A percentile compares a stretch with the other conserved stretches of the same genome.
These are phyloP conservation scores for Umbilicus rupestris DNA, from an alignment of 164 flowering plant genomes.

Conservation along the genomic window DNA sequence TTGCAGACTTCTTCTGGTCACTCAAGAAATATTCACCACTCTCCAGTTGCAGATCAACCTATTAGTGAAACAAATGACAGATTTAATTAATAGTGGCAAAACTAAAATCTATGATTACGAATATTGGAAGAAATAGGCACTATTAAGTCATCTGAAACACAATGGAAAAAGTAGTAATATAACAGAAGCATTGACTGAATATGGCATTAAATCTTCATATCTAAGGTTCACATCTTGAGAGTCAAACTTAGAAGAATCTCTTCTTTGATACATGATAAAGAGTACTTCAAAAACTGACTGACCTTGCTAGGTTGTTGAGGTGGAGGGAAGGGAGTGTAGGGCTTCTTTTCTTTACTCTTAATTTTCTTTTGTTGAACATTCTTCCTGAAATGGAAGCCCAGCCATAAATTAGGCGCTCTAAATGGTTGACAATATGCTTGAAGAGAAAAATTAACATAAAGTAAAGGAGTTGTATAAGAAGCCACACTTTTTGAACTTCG, in stretches of 20 bases:
- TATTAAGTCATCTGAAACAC: not conserved
- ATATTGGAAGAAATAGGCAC: not conserved
- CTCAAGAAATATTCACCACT: constrained; percentile 85
- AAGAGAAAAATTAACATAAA: not conserved
- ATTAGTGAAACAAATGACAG: constrained; percentile 9
- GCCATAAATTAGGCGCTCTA: not conserved
- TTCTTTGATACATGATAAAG: not conserved
- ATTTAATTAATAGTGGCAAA: not conserved
- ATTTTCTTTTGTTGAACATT: constrained; percentile 77
- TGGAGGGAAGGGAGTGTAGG: constrained; percentile 94
- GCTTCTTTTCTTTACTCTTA: constrained; percentile 77
- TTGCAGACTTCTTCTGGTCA: constrained; percentile 55
- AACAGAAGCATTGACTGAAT: too few species aligned
- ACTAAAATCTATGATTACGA: not conserved
- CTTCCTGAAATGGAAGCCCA: constrained; percentile 43
- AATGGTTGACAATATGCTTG: not conserved
- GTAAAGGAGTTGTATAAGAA: not conserved
- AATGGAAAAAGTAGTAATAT: too few species aligned
- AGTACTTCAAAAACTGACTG: constrained; percentile 11
- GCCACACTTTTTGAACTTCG: constrained; percentile 78
- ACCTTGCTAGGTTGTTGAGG: constrained; percentile 94
- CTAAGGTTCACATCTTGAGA: not conserved
- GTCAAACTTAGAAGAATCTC: not conserved
- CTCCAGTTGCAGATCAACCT: constrained; percentile 77
- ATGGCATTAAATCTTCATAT: not conserved